phyloP scores from a whole-genome alignment of 495 filamentous ascomycete genomes.

The Aspergillus biplanus region DNA sequence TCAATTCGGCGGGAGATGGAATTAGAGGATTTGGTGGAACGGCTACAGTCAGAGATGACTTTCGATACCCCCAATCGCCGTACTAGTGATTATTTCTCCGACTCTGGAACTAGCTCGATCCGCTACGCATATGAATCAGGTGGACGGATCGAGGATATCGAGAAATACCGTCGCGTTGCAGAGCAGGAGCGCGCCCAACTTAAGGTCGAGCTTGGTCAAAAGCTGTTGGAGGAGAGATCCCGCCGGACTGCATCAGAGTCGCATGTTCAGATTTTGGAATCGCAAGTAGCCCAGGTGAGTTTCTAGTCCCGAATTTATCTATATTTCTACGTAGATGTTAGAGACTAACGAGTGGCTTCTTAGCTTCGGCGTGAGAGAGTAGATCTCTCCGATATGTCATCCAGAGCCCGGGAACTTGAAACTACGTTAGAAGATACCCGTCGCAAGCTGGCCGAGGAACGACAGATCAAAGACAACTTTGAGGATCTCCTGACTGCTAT shows the following conservation, averaged over 20 bases:
- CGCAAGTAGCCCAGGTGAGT: slow-evolving; percentile 65
- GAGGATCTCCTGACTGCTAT: slow-evolving; percentile 87
- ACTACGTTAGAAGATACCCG: slow-evolving; percentile 75
- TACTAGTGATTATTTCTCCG: slow-evolving; percentile 97
- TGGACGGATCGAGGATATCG: slow-evolving; percentile 77
- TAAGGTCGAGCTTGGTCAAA: slow-evolving; percentile 78
- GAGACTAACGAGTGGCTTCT: background rate
- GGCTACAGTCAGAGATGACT: slow-evolving; percentile 74
- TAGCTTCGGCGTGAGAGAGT: slow-evolving; percentile 53
- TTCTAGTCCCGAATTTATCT: background rate
- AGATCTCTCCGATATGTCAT: slow-evolving; percentile 45
- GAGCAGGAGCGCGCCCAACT: slow-evolving; percentile 93
- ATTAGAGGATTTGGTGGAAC: slow-evolving; percentile 89
- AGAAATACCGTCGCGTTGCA: slow-evolving; percentile 76
- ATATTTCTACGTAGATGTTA: background rate
- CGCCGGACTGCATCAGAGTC: slow-evolving; percentile 74
- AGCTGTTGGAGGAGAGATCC: slow-evolving; percentile 81
- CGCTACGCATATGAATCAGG: slow-evolving; percentile 69
- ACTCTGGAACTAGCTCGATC: slow-evolving; percentile 86
- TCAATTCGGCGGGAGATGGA: slow-evolving; percentile 97
- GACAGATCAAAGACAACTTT: slow-evolving; percentile 88
- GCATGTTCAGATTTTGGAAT: slow-evolving; percentile 80
- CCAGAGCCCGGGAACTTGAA: slow-evolving; percentile 71
- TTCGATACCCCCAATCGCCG: slow-evolving; percentile 58
- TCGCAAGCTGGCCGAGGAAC: slow-evolving; percentile 81